phyloP scores from a whole-genome alignment of 352 stramenopile genomes.

The Phytophthora chlamydospora region DNA sequence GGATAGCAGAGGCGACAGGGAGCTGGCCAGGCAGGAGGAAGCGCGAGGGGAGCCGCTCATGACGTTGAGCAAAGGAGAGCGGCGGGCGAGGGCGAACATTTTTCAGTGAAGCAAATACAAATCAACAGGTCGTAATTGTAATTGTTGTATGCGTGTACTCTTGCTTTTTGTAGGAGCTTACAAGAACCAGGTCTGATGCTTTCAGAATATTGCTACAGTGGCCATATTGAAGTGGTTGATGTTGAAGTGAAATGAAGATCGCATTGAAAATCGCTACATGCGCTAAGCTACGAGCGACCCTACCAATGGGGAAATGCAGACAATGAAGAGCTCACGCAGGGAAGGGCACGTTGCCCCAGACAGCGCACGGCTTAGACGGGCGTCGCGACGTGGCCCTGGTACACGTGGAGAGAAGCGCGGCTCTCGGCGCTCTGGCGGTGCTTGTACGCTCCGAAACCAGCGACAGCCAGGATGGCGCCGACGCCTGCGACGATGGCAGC shows the following conservation, averaged over 20 bases:
- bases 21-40: constrained; percentile 18
- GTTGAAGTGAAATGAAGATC: background rate
- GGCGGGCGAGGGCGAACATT: constrained; percentile 13
- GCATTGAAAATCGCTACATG: too few relatives aligned
- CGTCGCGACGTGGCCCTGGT: constrained; percentile 18
- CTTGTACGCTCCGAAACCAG: constrained; percentile 28
- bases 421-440: constrained; percentile 10
- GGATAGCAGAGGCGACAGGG: constrained; percentile 54
- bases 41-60: constrained; percentile 17
- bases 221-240: background rate
- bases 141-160: background rate
- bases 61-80: constrained; percentile 3
- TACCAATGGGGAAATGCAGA: constrained; percentile 2
- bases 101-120: constrained; percentile 1
- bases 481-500: constrained; percentile 29
- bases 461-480: constrained; percentile 24
- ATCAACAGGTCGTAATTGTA: too few relatives aligned
- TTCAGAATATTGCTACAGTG: background rate
- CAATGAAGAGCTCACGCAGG: background rate
- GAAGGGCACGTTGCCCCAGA: too few relatives aligned
- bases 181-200: too few relatives aligned
- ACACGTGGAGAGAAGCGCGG: constrained; percentile 20
- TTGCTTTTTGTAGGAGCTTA: background rate
- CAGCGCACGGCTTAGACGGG: constrained; percentile 8
- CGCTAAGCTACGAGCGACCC: background rate